Percentiles rank a stretch among this genome's conserved stretches.
These are phyloP conservation scores for Claviceps cyperi DNA, from an alignment of 2,329 filamentous ascomycete genomes.

Conservation along the genomic window DNA sequence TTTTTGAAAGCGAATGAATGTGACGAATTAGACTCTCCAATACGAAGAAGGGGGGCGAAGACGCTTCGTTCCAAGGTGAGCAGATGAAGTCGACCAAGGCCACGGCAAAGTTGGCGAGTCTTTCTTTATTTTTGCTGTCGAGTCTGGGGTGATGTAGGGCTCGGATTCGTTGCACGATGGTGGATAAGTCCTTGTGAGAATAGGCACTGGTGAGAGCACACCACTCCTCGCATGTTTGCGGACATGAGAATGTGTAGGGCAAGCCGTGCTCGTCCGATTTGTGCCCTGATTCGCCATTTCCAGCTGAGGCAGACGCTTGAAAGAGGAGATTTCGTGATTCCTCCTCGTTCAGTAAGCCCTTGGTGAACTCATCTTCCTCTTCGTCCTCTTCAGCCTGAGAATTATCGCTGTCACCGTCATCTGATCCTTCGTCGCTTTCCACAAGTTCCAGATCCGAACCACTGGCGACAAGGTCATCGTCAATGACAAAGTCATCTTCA, in stretches of 20 bases:
- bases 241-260: conserved; percentile 77
- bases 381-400: conserved; percentile 23
- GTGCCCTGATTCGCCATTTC: conserved; percentile 19
- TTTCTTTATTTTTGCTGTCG: conserved; percentile 69
- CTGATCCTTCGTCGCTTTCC: conserved; percentile 38
- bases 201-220: conserved; percentile 50
- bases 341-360: conserved; percentile 47
- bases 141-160: conserved; percentile 86
- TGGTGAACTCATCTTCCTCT: conserved; percentile 57
- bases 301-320: conserved; percentile 25
- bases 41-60: conserved; percentile 45
- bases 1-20: conserved; percentile 82
- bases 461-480: conserved; percentile 75
- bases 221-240: conserved; percentile 62
- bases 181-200: conserved; percentile 51
- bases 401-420: conserved; percentile 25
- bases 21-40: conserved; percentile 76
- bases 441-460: conserved; percentile 53
- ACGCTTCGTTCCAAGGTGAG: conserved; percentile 28
- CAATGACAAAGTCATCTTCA: conserved; percentile 85
- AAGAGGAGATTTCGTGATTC: conserved; percentile 41
- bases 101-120: conserved; percentile 53
- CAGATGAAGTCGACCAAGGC: conserved; percentile 50
- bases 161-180: conserved; percentile 76
- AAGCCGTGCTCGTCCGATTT: conserved; percentile 41